phyloP scores from a whole-genome alignment of 371 early-diverging fungal genomes.

The Mycotypha africana region DNA sequence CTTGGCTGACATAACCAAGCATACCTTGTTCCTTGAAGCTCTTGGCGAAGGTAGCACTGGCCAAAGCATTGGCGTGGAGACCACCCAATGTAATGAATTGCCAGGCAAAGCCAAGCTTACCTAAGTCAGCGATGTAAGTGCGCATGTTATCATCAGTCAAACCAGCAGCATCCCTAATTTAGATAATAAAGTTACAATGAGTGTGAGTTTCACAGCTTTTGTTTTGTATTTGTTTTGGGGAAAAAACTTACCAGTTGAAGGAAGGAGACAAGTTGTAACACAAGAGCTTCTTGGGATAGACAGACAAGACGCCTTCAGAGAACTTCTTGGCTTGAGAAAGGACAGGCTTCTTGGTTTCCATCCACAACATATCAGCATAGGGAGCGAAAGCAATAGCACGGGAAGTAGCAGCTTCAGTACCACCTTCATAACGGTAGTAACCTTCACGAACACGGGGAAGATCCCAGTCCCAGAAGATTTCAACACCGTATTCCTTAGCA shows the following conservation, averaged over 20 bases:
- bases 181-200: too few species aligned
- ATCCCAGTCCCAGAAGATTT: slow-evolving; percentile 93
- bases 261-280: slow-evolving; percentile 97
- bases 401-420: slow-evolving; percentile 85
- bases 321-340: slow-evolving; percentile 91
- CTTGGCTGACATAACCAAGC: slow-evolving; percentile 91
- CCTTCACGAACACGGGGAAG: slow-evolving; percentile 92
- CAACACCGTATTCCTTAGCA: slow-evolving; percentile 77
- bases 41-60: slow-evolving; percentile 85
- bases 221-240: too few species aligned
- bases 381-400: slow-evolving; percentile 89
- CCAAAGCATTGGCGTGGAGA: slow-evolving; percentile 90
- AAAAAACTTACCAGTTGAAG: slow-evolving; percentile 90
- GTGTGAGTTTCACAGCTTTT: too few species aligned
- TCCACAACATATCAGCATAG: slow-evolving; percentile 96
- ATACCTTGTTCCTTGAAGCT: slow-evolving; percentile 88
- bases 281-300: slow-evolving; percentile 60
- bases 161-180: slow-evolving; percentile 75
- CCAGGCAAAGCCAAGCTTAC: slow-evolving; percentile 94
- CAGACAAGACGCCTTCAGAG: slow-evolving; percentile 71
- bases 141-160: slow-evolving; percentile 88
- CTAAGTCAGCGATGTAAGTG: slow-evolving; percentile 75
- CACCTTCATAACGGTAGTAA: slow-evolving; percentile 93
- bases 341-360: slow-evolving; percentile 96
- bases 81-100: slow-evolving; percentile 98